Base-by-base conservation (phyloP, 164 flowering plant species). In the Aristolochia californica region DNA sequence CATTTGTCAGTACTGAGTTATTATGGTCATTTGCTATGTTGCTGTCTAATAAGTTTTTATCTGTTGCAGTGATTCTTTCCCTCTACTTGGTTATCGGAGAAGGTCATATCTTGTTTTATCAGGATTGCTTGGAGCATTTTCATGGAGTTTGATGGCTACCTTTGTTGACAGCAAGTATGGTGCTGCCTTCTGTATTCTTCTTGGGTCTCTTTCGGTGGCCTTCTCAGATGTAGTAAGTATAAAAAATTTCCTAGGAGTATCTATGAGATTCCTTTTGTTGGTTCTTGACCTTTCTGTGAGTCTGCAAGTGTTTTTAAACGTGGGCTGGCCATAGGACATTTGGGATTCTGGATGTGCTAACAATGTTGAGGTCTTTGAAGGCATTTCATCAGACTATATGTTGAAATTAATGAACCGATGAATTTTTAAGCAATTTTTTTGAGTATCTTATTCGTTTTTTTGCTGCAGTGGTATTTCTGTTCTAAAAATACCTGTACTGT, bases 191-290 rank as follows among this genome's bases (percentile, higher is more conserved):
- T 89, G 91, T 76, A 89, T 87, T 70, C 93, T 94, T 73, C 91
- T 94, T 65, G 97, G 99, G 54, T 89, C 99, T 61, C 93, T 94
- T 60, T 94, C 99, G 51, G 99, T 94, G 63, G 99, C 99, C 59
- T 89, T 89, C 61, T 89, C 99, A 17, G 99, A 94, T 78, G 99
- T 94, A 57, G 99, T 93, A 81, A 82, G 98, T 84, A 61, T 63
- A 66, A 43, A 14, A 52, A 2, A 53, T 57, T 40, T 18, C 34
- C 28, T 25, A 3, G 13, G n/a, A 25, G 30, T 68, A 15, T 23
- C 22, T 34, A 60, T 8, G 26, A 47, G 18, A 47, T 5, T 47
- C 8, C 49, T 47, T 34, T n/a, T 34, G 1, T 34, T 34, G 40
- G 40, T 34, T 34, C 34, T 28, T 28, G 7, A 5, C 40, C 40